Evolutionary conservation across 1,284 basidiomycete species (phyloP), one percentile per base, ranked within the genome.

Genomic region (Ceratobasidium sp.): DNA sequence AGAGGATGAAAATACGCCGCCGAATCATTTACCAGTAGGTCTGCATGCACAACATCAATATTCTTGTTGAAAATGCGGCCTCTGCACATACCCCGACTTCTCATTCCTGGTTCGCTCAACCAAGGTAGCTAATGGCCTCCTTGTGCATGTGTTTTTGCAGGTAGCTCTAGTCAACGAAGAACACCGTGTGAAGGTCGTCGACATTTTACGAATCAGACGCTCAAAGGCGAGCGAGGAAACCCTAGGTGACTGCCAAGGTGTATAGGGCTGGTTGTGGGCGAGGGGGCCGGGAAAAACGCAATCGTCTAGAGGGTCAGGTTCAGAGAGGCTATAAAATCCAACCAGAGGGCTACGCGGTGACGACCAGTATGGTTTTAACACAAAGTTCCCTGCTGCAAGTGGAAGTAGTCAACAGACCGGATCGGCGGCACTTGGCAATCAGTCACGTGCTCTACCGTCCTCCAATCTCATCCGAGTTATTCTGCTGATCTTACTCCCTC

Each of bases 21-120:
- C 7, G 38, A 35, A 6, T 5, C 7, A 23, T 57, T 66, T 48
- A 75, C 73, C 73, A 54, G 73, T 75, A 27, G 73, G 73, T 41
- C 73, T 75, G 14, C 23, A 41, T n/a, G 16, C 23, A 10, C 20
- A 46, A 38, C 35, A 20, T 65, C 12, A 65, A 33, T 30, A 20
- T 54, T 7, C 30, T 18, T 3, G 18, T 48, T 23, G 3, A 12
- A n/a, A 48, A 20, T 50, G 27, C 50, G 35, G 12, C 33, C 7
- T 50, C 44, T 23, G 8, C n/a, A n/a, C 70, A 41, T 67, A 70
- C 65, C 70, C 64, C 27, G 57, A 60, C 16, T 59, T 67, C 16
- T 67, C 46, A 16, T 65, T 64, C 35, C 50, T 62, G 35, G 48
- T 23, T 75, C 50, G 12, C 16, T 75, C 62, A 6, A 75, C 30